phyloP scores from a whole-genome alignment of 768 basidiomycete genomes.

The Paxillus involutus region DNA sequence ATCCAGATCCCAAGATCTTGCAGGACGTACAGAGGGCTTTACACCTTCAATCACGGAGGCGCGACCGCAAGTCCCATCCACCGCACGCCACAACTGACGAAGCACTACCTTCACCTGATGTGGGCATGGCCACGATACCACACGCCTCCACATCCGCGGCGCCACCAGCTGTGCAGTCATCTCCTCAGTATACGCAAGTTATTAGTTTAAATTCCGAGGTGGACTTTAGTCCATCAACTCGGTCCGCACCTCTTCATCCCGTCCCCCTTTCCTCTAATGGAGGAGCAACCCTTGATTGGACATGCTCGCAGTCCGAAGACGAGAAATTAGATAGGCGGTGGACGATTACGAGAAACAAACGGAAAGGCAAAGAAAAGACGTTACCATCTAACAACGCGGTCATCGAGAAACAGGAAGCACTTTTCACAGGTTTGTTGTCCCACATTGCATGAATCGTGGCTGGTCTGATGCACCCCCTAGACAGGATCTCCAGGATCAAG shows the following conservation, averaged over 20 bases:
- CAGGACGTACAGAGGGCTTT: constrained; percentile 80
- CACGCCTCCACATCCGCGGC: constrained; percentile 32
- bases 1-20: constrained; percentile 71
- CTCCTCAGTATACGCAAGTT: constrained; percentile 23
- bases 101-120: constrained; percentile 24
- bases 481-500: constrained; percentile 57
- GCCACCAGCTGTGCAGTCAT: constrained; percentile 11
- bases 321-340: constrained; percentile 61
- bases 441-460: constrained; percentile 4
- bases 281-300: constrained; percentile 75
- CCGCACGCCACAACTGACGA: constrained; percentile 18
- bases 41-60: constrained; percentile 70
- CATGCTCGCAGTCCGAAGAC: constrained; percentile 52
- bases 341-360: constrained; percentile 52
- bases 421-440: constrained; percentile 49
- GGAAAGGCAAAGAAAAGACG: constrained; percentile 54
- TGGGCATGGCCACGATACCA: constrained; percentile 27
- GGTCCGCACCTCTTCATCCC: constrained; percentile 51
- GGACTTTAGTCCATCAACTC: constrained; percentile 70
- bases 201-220: constrained; percentile 42
- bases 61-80: constrained; percentile 50
- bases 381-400: constrained; percentile 41
- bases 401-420: constrained; percentile 58
- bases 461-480: constrained; percentile 32
- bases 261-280: constrained; percentile 69